Evolutionary conservation across 73 alveolate species (phyloP), one percentile per base, ranked within the genome.

Genomic region (Stentor roeselii): DNA sequence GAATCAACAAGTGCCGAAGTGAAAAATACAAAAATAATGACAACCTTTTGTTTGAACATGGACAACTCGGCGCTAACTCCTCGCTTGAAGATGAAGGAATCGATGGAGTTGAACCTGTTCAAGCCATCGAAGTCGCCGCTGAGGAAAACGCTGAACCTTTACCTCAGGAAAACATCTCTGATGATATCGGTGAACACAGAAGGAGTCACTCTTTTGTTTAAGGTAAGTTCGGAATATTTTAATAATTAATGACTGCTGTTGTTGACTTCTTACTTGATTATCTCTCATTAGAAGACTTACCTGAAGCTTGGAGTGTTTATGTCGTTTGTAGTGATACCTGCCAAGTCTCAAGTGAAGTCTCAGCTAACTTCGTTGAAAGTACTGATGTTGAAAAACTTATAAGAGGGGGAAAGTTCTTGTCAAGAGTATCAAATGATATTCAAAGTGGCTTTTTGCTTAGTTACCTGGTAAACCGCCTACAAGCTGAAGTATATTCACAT

Each of bases 21-120:
- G 41, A 37, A n/a, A 0, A 39, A 37, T 39, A 76, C n/a, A 34
- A 76, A 39, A n/a, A 41, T 21, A 15, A 37, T 35, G 39, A 76
- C 21, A 76, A 76, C 2, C 39, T 76, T 11, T n/a, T 76, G 39
- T 41, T 39, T 35, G 36, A 76, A 2, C 84, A 76, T 76, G n/a
- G 39, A 27, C 75, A 76, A 35, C 3, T 76, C 14, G 84, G 84
- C 1, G 21, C n/a, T 15, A 76, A 76, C 2, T 21, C 40, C 2
- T 39, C 75, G 14, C 21, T 32, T 76, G 84, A 76, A 39, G 84
- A 76, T 14, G 67, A 39, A 21, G 78, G 39, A 35, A 67, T 21
- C 2, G 80, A 67, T 67, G 67, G 67, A 21, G 80, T 21, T 27
- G 41, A 67, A 2, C 21, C 80, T 27, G 34, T 67, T 0, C 41